These are phyloP conservation scores for Aquilaria malaccensis DNA, from an alignment of 345 rosid species.

Conservation along the genomic window DNA sequence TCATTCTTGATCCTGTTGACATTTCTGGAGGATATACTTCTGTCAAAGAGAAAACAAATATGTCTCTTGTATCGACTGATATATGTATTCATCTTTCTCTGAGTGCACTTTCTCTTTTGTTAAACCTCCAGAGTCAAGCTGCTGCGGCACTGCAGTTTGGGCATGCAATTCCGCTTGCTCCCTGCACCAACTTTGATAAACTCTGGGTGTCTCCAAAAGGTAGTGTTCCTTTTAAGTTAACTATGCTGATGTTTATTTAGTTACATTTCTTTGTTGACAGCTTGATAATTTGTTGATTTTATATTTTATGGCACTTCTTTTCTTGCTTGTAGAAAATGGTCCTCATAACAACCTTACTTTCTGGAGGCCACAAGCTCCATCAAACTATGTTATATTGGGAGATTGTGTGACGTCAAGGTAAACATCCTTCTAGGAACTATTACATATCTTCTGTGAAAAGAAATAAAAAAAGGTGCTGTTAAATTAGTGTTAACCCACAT, in stretches of 20 bases:
- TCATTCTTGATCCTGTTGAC: slow-evolving; percentile 85
- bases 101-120: slow-evolving; percentile 75
- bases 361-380: slow-evolving; percentile 96
- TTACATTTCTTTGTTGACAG: slow-evolving; percentile 3
- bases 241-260: slow-evolving; percentile 4
- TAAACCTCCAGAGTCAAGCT: slow-evolving; percentile 80
- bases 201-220: slow-evolving; percentile 94
- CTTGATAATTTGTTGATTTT: background rate
- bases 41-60: slow-evolving; percentile 81
- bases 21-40: slow-evolving; percentile 89
- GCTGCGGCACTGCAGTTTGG: slow-evolving; percentile 84
- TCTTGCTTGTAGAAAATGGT: slow-evolving; percentile 54
- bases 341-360: slow-evolving; percentile 69
- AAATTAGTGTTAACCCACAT: too few species aligned
- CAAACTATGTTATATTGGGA: slow-evolving; percentile 91
- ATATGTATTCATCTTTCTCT: slow-evolving; percentile 83
- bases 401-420: slow-evolving; percentile 99
- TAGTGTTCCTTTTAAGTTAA: slow-evolving; percentile 22
- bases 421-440: background rate
- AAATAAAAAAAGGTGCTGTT: too few species aligned
- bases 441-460: too few species aligned
- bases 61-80: slow-evolving; percentile 79
- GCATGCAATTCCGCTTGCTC: slow-evolving; percentile 70
- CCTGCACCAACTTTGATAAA: slow-evolving; percentile 78
- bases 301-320: background rate